Evolutionary conservation across 805 yeast genomes (phyloP), one percentile per base, ranked within the genome.

Genomic region (Barnettozyma populi): DNA sequence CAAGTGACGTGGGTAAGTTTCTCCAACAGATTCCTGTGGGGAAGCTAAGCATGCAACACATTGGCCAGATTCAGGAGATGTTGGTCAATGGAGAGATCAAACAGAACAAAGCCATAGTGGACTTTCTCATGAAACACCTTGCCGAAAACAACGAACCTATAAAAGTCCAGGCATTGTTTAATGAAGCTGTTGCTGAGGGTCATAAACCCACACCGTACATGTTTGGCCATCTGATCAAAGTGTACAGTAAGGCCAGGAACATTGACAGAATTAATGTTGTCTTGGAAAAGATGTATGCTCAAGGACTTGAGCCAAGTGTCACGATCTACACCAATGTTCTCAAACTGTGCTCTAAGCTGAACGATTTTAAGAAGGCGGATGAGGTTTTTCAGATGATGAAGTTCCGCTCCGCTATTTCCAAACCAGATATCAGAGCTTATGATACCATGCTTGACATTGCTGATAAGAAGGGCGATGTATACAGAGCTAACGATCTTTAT

Each of bases 331-430:
- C 84, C 3, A 77, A 79, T 36, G 71, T 84, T 7, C 59, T 87
- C 37, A 81, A 82, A 51, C 72, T 86, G 21, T 79, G 84, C 57
- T 79, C 81, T 7, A 72, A 78, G 46, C 59, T 72, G 44, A 68
- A 60, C 48, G 76, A 77, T 46, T 78, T 72, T 51, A 63, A 70
- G 16, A 80, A 84, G 52, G 95, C 96, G 0, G 75, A 77, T 47
- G 80, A 80, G 40, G 70, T 86, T 2, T 94, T 94, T 65, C 89
- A 84, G 54, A 79, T 88, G 52, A 81, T 94, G 90, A 92, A 89
- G 61, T 92, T 87, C 62, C 63, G 84, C 54, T 80, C 94, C 1
- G 59, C 71, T 5, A 68, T 71, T 24, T 79, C 90, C 14, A 74
- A 78, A 43, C 97, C 98, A 0, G 85, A 81, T 42, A 58, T 78